phyloP scores from a whole-genome alignment of 352 stramenopile genomes.

The Thraustochytrium aureum region DNA sequence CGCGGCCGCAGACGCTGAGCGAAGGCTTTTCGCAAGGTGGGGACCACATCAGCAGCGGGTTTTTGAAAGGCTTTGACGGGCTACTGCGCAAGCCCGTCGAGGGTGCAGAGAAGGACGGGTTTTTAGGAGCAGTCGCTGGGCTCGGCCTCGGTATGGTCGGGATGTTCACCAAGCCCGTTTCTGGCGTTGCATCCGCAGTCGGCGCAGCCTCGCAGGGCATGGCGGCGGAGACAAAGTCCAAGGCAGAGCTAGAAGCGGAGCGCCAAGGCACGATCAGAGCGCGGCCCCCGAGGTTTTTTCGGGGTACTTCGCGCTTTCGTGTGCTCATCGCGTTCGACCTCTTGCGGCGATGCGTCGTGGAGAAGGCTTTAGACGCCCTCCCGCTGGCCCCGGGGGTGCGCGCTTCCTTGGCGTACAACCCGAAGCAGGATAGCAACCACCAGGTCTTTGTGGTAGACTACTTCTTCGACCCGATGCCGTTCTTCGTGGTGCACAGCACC shows the following conservation, averaged over 20 bases:
- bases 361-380: not conserved
- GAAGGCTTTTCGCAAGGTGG: conserved; percentile 30
- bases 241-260: conserved; percentile 12
- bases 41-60: conserved; percentile 2
- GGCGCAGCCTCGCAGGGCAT: conserved; percentile 37
- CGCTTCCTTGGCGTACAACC: not conserved
- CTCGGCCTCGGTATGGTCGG: conserved; percentile 23
- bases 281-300: conserved; percentile 21
- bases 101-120: conserved; percentile 14
- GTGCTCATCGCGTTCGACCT: conserved; percentile 16
- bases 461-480: not conserved
- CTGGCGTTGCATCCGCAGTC: conserved; percentile 27
- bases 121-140: not conserved
- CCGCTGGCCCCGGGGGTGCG: not conserved
- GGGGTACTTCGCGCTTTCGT: not conserved
- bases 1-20: conserved; percentile 2
- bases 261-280: not conserved
- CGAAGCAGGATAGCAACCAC: not conserved
- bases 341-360: not conserved
- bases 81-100: conserved; percentile 19
- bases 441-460: not conserved
- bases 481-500: not conserved
- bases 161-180: conserved; percentile 43
- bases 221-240: conserved; percentile 1
- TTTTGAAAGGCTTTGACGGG: conserved; percentile 9